A percentile compares a stretch with the other conserved stretches of the same genome.
Evolutionary conservation across 805 yeast species (phyloP).

Genomic region (Myxozyma lipomycoides): DNA sequence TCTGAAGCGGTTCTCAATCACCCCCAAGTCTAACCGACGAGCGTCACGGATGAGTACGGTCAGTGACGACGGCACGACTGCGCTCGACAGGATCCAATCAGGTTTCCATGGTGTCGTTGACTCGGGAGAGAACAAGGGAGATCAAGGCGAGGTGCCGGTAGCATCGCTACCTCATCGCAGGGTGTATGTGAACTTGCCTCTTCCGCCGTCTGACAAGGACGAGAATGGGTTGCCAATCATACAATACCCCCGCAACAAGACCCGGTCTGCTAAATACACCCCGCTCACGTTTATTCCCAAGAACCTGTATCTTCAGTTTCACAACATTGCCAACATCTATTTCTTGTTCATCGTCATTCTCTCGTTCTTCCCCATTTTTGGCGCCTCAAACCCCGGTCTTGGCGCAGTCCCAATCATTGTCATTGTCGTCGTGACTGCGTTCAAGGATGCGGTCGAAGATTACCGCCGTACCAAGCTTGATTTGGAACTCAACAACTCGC

Average conservation of each 20-base stretch:
- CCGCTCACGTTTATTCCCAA: slow-evolving; percentile 86
- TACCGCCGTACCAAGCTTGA: slow-evolving; percentile 62
- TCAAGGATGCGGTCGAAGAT: slow-evolving; percentile 77
- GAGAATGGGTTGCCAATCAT: slow-evolving; percentile 56
- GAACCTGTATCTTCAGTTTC: slow-evolving; percentile 73
- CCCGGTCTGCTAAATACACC: slow-evolving; percentile 92
- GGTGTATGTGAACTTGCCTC: slow-evolving; percentile 48
- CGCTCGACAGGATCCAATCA: slow-evolving; percentile 3
- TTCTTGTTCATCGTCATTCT: slow-evolving; percentile 74
- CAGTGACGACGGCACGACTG: background rate
- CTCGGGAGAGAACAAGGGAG: slow-evolving; percentile 20
- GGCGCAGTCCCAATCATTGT: slow-evolving; percentile 80
- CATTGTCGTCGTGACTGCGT: slow-evolving; percentile 67
- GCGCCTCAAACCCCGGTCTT: slow-evolving; percentile 66
- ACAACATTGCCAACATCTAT: slow-evolving; percentile 85
- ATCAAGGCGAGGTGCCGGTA: slow-evolving; percentile 17
- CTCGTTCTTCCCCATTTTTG: slow-evolving; percentile 60
- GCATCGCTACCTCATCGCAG: slow-evolving; percentile 35
- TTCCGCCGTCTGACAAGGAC: slow-evolving; percentile 46
- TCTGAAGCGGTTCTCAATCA: slow-evolving; percentile 23
- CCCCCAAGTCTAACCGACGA: slow-evolving; percentile 6
- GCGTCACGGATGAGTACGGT: background rate
- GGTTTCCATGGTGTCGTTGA: background rate
- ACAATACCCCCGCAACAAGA: slow-evolving; percentile 80
- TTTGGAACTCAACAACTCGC: slow-evolving; percentile 62